These are phyloP conservation scores for Cystoisospora suis DNA, from an alignment of 169 alveolate genomes.

Conservation along the genomic window DNA sequence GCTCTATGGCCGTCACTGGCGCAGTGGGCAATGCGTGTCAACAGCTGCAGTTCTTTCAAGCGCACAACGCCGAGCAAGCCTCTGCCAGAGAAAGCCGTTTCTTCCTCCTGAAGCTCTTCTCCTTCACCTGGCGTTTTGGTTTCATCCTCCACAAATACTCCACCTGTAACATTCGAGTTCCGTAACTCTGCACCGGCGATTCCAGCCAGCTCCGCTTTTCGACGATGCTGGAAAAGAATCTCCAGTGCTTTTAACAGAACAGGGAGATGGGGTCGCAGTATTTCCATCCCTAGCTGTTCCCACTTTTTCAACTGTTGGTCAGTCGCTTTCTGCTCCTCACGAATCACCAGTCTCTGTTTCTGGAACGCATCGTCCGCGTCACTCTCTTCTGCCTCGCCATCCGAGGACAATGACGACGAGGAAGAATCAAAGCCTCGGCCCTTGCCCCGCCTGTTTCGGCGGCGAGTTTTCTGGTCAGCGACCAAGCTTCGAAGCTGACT, in stretches of 20 bases:
- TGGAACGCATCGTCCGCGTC: not conserved
- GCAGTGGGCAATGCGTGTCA: slow-evolving; percentile 57
- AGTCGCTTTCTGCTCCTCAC: slow-evolving; percentile 20
- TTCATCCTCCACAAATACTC: not conserved
- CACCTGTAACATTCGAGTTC: not conserved
- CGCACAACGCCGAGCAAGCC: slow-evolving; percentile 42
- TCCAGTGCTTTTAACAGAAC: slow-evolving; percentile 43
- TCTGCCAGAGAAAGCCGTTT: not conserved
- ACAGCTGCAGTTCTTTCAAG: slow-evolving; percentile 61
- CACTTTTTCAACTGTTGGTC: no score
- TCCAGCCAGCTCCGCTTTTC: not conserved
- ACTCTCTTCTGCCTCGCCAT: slow-evolving; percentile 24
- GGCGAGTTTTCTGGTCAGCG: slow-evolving; percentile 36
- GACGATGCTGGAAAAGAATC: slow-evolving; percentile 38
- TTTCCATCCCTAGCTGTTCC: slow-evolving; percentile 43
- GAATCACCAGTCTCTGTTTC: not conserved
- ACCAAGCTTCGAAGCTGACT: not conserved
- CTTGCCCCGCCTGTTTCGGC: slow-evolving; percentile 10
- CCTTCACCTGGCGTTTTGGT: not conserved
- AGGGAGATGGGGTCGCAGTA: slow-evolving; percentile 46
- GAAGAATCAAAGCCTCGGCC: not conserved
- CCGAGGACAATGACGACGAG: slow-evolving; percentile 49
- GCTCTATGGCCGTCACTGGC: not conserved
- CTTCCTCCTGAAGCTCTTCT: not conserved
- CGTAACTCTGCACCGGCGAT: no score